A percentile compares a stretch with the other conserved stretches of the same genome.
Evolutionary conservation across 768 basidiomycete genomes (phyloP).

Genomic region (Tephrocybe sp.): DNA sequence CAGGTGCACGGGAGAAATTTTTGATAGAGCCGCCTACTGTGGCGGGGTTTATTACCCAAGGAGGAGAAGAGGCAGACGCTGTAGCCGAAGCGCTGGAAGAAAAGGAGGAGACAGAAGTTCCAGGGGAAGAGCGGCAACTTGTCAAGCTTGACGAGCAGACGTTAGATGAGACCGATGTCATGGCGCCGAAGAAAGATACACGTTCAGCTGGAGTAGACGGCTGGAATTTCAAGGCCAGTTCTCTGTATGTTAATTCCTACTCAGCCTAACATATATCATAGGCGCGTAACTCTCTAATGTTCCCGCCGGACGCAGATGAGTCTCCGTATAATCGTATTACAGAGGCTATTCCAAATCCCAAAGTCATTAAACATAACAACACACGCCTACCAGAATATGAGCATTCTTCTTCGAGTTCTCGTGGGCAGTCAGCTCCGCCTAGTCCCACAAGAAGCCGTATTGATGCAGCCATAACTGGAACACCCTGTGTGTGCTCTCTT

Average conservation of each 20-base stretch:
- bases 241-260: neutral
- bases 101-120: constrained; percentile 18
- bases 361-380: constrained; percentile 71
- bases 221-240: constrained; percentile 77
- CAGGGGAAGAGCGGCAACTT: constrained; percentile 11
- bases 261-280: constrained; percentile 27
- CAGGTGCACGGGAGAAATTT: constrained; percentile 68
- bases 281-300: constrained; percentile 96
- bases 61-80: constrained; percentile 21
- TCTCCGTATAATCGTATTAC: constrained; percentile 63
- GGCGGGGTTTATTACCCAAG: constrained; percentile 50
- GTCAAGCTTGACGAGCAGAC: constrained; percentile 24
- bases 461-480: constrained; percentile 89
- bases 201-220: constrained; percentile 72
- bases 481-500: constrained; percentile 63
- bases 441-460: constrained; percentile 92
- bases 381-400: constrained; percentile 82
- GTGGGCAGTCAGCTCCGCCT: constrained; percentile 57
- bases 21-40: constrained; percentile 57
- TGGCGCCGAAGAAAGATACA: constrained; percentile 78
- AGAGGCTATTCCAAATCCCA: constrained; percentile 38
- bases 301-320: constrained; percentile 86
- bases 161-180: constrained; percentile 52
- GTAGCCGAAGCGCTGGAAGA: constrained; percentile 14
- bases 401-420: constrained; percentile 37